Base-by-base conservation (phyloP, 306 rosid species). In the Acmispon strigosus region DNA sequence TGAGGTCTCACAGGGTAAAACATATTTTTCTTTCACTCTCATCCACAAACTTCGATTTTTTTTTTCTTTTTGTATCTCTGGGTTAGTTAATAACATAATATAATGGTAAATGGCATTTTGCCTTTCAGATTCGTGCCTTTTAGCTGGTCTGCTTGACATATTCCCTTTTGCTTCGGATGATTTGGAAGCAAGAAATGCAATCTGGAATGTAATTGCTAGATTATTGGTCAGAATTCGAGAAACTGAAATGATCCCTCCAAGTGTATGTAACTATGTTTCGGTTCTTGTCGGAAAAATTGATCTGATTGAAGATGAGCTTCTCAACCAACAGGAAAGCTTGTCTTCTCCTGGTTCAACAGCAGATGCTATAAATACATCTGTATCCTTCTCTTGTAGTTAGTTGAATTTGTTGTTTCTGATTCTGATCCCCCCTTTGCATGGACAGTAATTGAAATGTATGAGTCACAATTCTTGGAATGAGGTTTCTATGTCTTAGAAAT, bases 261-360 rank as follows among this genome's bases (percentile, higher is more conserved):
- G 75, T 80, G 73, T 90, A 32, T 61, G 55, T 64, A 79, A 74
- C n/a, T 83, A 78, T 22, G 90, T 84, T 75, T 81, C 77, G 0
- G 79, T 90, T 64, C 80, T 93, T 72, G 90, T 86, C 20, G 56
- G 70, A 78, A 93, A 84, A 82, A 63, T 79, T 36, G 96, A 90
- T 76, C 84, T 81, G 57, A 93, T 93, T 44, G 98, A 93, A 78
- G 97, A 93, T 62, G 97, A 88, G 74, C 96, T 90, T 81, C 88
- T 93, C 19, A 86, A 87, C 73, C 68, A 44, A 37, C 78, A 70
- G 13, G 74, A 77, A 63, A 76, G 22, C 44, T 61, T 48, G 69
- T 49, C 56, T 60, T 47, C 71, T 62, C 20, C 82, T 53, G 69
- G 82, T 59, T 42, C 65, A 61, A 73, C 74, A 66, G 70, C 78